Percentiles rank a stretch among this genome's conserved stretches.
phyloP scores from a whole-genome alignment of 192 early-diverging fungal species.

The Mortierella antarctica region DNA sequence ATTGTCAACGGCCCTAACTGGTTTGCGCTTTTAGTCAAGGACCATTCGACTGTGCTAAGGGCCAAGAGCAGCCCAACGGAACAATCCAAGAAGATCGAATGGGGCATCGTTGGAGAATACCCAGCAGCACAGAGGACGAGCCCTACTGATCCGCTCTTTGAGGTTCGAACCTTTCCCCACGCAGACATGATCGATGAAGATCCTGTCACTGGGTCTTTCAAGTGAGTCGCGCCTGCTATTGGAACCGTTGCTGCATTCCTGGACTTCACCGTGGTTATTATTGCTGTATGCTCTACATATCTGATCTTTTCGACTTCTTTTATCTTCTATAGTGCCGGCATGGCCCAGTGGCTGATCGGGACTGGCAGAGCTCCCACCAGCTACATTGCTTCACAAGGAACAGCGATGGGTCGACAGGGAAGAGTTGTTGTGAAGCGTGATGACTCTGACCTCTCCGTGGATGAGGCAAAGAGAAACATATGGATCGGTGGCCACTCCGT shows the following conservation, averaged over 20 bases:
- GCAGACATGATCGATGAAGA: slow-evolving; percentile 10
- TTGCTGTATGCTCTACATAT: neutral
- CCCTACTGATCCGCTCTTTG: slow-evolving; percentile 13
- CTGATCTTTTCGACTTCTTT: neutral
- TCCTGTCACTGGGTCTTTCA: slow-evolving; percentile 38
- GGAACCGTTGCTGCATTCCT: too few relatives aligned
- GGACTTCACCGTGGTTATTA: too few relatives aligned
- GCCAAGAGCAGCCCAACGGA: slow-evolving; percentile 13
- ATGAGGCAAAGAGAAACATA: slow-evolving; percentile 5
- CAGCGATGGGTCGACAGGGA: slow-evolving; percentile 29
- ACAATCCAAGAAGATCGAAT: slow-evolving; percentile 18
- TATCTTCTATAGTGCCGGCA: slow-evolving; percentile 19
- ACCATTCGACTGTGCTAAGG: slow-evolving; percentile 9
- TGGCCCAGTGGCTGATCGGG: slow-evolving; percentile 39
- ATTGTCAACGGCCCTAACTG: slow-evolving; percentile 30
- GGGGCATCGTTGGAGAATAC: slow-evolving; percentile 16
- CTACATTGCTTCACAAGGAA: slow-evolving; percentile 27
- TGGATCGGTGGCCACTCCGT: slow-evolving; percentile 32
- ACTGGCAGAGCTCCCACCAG: slow-evolving; percentile 7
- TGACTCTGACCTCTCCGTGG: slow-evolving; percentile 10
- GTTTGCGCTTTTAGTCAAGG: slow-evolving; percentile 27
- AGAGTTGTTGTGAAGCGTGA: slow-evolving; percentile 18
- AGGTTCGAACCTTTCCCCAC: slow-evolving; percentile 30
- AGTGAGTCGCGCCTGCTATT: neutral
- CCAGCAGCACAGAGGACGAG: neutral